Conservation (phyloP, 1,139 yeast species). For the Saccharomyces hybrid region DNA sequence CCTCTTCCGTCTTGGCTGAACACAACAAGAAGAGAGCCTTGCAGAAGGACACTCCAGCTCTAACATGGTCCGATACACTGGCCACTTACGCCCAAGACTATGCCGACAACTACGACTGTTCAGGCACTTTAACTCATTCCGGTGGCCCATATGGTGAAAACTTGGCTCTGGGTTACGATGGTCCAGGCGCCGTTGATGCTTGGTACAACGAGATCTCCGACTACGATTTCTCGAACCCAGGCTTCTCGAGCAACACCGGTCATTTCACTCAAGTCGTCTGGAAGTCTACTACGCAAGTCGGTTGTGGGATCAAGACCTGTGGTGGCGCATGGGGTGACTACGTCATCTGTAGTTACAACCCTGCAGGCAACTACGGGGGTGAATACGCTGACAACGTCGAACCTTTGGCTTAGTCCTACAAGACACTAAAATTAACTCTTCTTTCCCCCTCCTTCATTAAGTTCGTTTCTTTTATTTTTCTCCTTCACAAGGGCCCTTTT, state of each 20-base stretch:
- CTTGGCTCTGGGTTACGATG: conserved; percentile 63
- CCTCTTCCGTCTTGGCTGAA: conserved; percentile 43
- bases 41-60: conserved; percentile 47
- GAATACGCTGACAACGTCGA: conserved; percentile 30
- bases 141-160: conserved; percentile 81
- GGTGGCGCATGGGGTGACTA: conserved; percentile 44
- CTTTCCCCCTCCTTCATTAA: neutral
- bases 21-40: conserved; percentile 64
- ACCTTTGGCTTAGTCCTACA: conserved; percentile 8
- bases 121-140: conserved; percentile 60
- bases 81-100: conserved; percentile 62
- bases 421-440: neutral
- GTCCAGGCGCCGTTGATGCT: conserved; percentile 60
- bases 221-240: conserved; percentile 47
- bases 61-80: conserved; percentile 57
- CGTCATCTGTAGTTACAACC: conserved; percentile 52
- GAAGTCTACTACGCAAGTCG: conserved; percentile 59
- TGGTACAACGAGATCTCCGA: conserved; percentile 69
- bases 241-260: conserved; percentile 40
- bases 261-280: conserved; percentile 85
- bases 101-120: conserved; percentile 63
- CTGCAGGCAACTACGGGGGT: conserved; percentile 52
- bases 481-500: neutral
- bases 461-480: neutral
- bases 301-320: conserved; percentile 57